Percentiles rank a stretch among this genome's conserved stretches.
phyloP scores from a whole-genome alignment of 371 early-diverging fungal genomes.

The Amoeboaphelidium protococcarum region DNA sequence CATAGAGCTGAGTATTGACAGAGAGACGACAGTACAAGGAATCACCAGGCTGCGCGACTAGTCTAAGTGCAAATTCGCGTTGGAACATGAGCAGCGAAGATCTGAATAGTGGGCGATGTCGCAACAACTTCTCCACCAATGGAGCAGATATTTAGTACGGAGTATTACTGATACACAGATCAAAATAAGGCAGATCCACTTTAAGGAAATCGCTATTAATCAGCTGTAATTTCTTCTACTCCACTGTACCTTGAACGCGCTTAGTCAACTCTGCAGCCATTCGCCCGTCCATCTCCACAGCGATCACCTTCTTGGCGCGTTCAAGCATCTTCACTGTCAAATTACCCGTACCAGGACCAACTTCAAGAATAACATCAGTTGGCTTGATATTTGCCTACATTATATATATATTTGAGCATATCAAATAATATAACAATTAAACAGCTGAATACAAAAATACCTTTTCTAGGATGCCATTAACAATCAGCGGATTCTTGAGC shows the following conservation, averaged over 20 bases:
- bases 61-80: conserved; percentile 91
- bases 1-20: conserved; percentile 88
- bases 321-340: conserved; percentile 87
- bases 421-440: background rate
- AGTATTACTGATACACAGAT: conserved; percentile 97
- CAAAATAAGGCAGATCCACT: conserved; percentile 91
- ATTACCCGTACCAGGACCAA: conserved; percentile 99
- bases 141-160: conserved; percentile 94
- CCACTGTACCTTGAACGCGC: conserved; percentile 51
- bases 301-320: conserved; percentile 74
- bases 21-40: conserved; percentile 80
- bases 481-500: conserved; percentile 93
- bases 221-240: conserved; percentile 65
- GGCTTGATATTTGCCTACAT: conserved; percentile 54
- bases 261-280: conserved; percentile 93
- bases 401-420: background rate
- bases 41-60: conserved; percentile 91
- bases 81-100: conserved; percentile 97
- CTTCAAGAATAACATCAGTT: conserved; percentile 91
- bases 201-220: conserved; percentile 95
- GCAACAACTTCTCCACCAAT: conserved; percentile 84
- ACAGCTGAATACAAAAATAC: conserved; percentile 13
- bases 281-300: conserved; percentile 93
- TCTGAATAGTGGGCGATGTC: conserved; percentile 57
- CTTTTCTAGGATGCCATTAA: conserved; percentile 92